Evolutionary conservation across 208 protist species (phyloP), one percentile per base, ranked within the genome.

Genomic region (Acanthamoeba healyi): DNA sequence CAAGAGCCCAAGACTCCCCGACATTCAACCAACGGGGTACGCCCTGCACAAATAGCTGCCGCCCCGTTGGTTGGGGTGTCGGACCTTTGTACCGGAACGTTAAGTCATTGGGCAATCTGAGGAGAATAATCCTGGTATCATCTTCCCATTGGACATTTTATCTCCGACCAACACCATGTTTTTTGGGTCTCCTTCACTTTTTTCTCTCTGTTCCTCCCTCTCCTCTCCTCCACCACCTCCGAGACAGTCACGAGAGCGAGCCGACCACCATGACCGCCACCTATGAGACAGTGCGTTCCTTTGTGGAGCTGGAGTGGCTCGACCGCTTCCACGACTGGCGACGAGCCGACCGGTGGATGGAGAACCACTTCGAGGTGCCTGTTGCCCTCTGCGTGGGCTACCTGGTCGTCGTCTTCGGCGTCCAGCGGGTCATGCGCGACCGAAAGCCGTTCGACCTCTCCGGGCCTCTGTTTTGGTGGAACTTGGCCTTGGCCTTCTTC

Each of bases 401-500:
- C 84, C 5, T 91, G 6, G 56, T 91, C 1, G 54, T n/a, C 84
- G 72, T 91, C 34, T 91, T 91, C 54, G 46, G 0, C 56, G 1
- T 70, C 9, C 7, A 91, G 46, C 56, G 84, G 12, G 32, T 49
- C 10, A 98, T 98, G 98, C 89, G 96, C 32, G 84, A 96, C 91
- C 96, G 97, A n/a, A 63, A 88, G 34, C 94, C 98, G 26, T 95
- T 97, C 88, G 94, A 97, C 77, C 95, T 98, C 36, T 87, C 94
- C 0, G 56, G 51, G 1, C 63, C 96, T 14, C 97, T 97, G 81
- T 95, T 92, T n/a, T 3, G 97, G 17, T 98, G 98, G 98, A 98
- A 98, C 82, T 77, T 97, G 15, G 29, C 96, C 0, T 96, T 98
- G 24, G 96, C 97, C 54, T 49, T 96, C 74, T 98, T 98, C 95